Evolutionary conservation across 768 basidiomycete species (phyloP).

Genomic region (Xerocomellus dryophilus): DNA sequence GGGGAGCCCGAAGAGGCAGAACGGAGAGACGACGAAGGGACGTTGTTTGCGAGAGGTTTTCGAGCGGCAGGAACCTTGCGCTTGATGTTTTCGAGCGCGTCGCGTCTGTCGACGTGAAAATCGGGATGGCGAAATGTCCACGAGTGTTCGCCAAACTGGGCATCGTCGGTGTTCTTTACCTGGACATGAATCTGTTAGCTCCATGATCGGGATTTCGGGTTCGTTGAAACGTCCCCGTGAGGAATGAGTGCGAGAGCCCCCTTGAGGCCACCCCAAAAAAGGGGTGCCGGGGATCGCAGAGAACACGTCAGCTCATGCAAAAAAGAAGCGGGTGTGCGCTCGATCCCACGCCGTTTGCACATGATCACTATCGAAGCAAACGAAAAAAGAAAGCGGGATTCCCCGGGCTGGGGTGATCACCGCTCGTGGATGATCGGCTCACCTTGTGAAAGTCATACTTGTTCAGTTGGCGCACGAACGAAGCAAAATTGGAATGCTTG

Average conservation of each 20-base stretch:
- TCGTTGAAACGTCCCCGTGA: not conserved
- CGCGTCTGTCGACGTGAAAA: conserved; percentile 49
- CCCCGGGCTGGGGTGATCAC: not conserved
- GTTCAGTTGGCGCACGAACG: conserved; percentile 89
- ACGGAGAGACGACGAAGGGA: conserved; percentile 28
- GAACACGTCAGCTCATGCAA: not conserved
- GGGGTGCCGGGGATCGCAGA: conserved; percentile 11
- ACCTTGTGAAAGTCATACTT: conserved; percentile 97
- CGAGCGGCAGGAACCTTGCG: conserved; percentile 48
- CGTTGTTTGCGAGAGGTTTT: conserved; percentile 27
- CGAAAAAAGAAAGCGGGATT: conserved; percentile 3
- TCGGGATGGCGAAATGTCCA: conserved; percentile 56
- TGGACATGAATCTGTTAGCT: conserved; percentile 13
- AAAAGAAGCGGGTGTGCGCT: conserved; percentile 11
- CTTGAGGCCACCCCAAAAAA: conserved; percentile 13
- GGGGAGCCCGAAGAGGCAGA: conserved; percentile 28
- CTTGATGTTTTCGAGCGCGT: conserved; percentile 64
- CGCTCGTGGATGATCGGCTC: conserved; percentile 15
- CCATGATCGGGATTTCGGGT: not conserved
- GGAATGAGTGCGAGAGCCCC: not conserved
- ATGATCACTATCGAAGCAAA: conserved; percentile 12
- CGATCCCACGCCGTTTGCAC: conserved; percentile 18
- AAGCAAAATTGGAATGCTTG: conserved; percentile 93
- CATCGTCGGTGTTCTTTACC: conserved; percentile 85
- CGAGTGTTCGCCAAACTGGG: conserved; percentile 60